Evolutionary conservation across 768 basidiomycete genomes (phyloP).

Genomic region (Mycena floridula): DNA sequence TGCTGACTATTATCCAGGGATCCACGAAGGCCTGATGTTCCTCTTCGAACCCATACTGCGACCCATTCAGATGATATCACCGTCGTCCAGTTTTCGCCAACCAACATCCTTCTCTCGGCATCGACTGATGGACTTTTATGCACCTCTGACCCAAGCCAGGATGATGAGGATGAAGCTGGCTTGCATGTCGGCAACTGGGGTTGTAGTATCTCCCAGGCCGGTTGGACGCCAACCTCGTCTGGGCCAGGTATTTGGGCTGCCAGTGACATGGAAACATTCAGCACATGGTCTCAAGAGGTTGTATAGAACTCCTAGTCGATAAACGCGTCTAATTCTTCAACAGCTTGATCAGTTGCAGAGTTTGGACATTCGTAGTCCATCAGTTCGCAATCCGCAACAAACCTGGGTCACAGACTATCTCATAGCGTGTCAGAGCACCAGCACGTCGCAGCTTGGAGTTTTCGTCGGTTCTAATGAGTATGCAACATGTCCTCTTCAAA

Average conservation of each 20-base stretch:
- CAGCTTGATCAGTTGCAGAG: conserved; percentile 56
- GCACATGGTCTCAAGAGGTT: conserved; percentile 78
- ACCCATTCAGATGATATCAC: conserved; percentile 96
- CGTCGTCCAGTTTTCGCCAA: conserved; percentile 51
- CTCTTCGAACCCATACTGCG: conserved; percentile 70
- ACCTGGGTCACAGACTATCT: conserved; percentile 82
- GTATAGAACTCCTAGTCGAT: conserved; percentile 6
- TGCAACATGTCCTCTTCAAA: conserved; percentile 8
- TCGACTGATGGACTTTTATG: conserved; percentile 83
- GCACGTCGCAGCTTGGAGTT: conserved; percentile 30
- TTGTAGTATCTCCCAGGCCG: conserved; percentile 72
- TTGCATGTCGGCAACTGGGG: conserved; percentile 83
- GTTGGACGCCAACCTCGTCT: conserved; percentile 43
- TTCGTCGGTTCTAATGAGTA: conserved; percentile 77
- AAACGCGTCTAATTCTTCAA: not conserved
- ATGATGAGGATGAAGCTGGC: conserved; percentile 85
- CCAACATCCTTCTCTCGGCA: conserved; percentile 61
- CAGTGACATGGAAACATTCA: conserved; percentile 95
- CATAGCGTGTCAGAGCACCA: conserved; percentile 41
- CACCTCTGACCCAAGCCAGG: conserved; percentile 62
- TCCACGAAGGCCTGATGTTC: conserved; percentile 66
- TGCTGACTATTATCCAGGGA: conserved; percentile 79
- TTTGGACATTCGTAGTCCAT: conserved; percentile 60
- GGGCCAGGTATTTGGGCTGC: conserved; percentile 64
- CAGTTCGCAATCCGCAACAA: conserved; percentile 45